These are phyloP conservation scores for Aspergillus tamarii DNA, from an alignment of 2,329 filamentous ascomycete species.

Conservation along the genomic window DNA sequence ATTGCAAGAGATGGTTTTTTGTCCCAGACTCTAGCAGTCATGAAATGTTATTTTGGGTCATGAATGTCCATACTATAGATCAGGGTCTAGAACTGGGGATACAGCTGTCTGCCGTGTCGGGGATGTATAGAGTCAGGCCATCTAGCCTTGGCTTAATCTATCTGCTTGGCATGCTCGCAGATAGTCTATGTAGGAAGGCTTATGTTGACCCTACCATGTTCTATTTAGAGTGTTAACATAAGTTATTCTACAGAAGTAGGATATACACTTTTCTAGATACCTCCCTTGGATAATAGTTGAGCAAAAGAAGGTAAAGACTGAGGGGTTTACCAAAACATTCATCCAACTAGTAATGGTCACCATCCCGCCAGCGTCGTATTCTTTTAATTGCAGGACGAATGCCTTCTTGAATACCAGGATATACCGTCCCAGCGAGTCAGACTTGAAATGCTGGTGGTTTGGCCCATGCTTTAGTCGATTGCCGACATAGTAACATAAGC, in stretches of 20 bases:
- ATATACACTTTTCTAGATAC: no score
- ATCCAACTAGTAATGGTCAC: not conserved
- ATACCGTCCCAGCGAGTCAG: not conserved
- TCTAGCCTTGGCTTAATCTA: not conserved
- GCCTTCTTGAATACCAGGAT: not conserved
- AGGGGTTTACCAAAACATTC: no score
- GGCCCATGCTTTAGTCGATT: no score
- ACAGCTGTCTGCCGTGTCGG: not conserved
- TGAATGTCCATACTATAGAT: not conserved
- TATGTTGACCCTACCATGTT: not conserved
- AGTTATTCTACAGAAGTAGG: accelerated
- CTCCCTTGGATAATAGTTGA: no score
- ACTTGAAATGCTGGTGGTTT: not conserved
- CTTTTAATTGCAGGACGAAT: not conserved
- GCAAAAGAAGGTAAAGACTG: no score
- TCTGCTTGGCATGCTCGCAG: not conserved
- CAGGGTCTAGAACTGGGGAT: not conserved
- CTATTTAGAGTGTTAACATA: no score
- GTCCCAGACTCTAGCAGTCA: no score
- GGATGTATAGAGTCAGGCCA: not conserved
- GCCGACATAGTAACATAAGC: not conserved
- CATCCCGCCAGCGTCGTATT: not conserved
- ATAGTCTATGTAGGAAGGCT: no score
- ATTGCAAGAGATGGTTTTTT: accelerated
- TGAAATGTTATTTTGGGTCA: not conserved